Percentiles rank a stretch among this genome's conserved stretches.
These are phyloP conservation scores for Pulveroboletus ravenelii DNA, from an alignment of 768 basidiomycete species.

Conservation along the genomic window DNA sequence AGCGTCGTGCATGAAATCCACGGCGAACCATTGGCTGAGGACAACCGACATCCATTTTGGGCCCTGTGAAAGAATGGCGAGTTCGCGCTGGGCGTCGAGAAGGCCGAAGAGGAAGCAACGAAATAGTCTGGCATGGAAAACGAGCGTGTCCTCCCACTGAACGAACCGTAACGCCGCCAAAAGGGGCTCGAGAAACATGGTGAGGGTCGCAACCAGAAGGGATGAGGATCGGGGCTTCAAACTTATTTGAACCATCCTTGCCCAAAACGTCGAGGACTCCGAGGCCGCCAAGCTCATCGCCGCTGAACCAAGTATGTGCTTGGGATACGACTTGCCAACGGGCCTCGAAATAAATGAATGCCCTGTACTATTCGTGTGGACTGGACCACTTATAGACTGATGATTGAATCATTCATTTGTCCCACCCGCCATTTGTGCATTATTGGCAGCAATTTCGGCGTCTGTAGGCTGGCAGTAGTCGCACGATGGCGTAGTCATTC, in stretches of 20 bases:
- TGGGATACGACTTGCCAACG: not conserved
- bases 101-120: slow-evolving; percentile 9
- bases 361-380: not conserved
- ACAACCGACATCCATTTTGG: not conserved
- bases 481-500: not conserved
- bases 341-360: not conserved
- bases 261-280: not conserved
- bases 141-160: slow-evolving; percentile 13
- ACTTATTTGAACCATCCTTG: not conserved
- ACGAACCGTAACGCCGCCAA: not conserved
- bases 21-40: not conserved
- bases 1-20: not conserved
- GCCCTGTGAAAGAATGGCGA: not conserved
- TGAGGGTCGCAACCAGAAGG: not conserved
- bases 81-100: not conserved
- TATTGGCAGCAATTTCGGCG: not conserved
- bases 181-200: not conserved
- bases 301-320: too few species aligned
- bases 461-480: not conserved
- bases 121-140: slow-evolving; percentile 11
- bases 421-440: not conserved
- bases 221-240: slow-evolving; percentile 12
- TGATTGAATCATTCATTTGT: not conserved
- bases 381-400: not conserved
- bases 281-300: not conserved